phyloP scores from a whole-genome alignment of 2,329 filamentous ascomycete species.

The Pseudopyricularia javanii region DNA sequence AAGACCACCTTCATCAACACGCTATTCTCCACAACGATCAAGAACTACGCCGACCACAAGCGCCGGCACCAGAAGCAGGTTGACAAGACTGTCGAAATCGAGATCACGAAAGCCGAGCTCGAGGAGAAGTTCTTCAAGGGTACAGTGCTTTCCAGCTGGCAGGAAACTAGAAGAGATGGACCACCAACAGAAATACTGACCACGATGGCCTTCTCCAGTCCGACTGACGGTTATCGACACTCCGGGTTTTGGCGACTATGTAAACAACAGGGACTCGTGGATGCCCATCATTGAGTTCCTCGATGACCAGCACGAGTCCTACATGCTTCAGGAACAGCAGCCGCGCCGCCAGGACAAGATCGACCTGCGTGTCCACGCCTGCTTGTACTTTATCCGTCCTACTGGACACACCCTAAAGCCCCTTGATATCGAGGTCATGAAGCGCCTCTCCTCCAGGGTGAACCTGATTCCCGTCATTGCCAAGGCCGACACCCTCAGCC shows the following conservation, averaged over 20 bases:
- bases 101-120: slow-evolving; percentile 98
- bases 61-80: slow-evolving; percentile 98
- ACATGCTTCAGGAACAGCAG: slow-evolving; percentile 99
- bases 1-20: slow-evolving; percentile 99
- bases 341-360: slow-evolving; percentile 97
- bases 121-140: slow-evolving; percentile 99
- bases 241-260: slow-evolving; percentile 97
- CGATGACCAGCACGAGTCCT: slow-evolving; percentile 99
- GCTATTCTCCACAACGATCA: slow-evolving; percentile 99
- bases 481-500: slow-evolving; percentile 96
- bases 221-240: slow-evolving; percentile 98
- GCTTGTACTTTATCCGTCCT: slow-evolving; percentile 97
- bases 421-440: slow-evolving; percentile 99
- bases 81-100: slow-evolving; percentile 99
- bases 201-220: slow-evolving; percentile 39
- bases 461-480: slow-evolving; percentile 98
- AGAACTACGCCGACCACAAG: slow-evolving; percentile 99
- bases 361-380: slow-evolving; percentile 95
- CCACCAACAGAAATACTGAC: background rate
- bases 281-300: slow-evolving; percentile 99
- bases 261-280: slow-evolving; percentile 99
- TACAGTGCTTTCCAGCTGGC: slow-evolving; percentile 24
- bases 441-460: slow-evolving; percentile 93
- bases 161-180: background rate
- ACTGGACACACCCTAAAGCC: slow-evolving; percentile 98